A percentile compares a stretch with the other conserved stretches of the same genome.
Evolutionary conservation across 192 early-diverging fungal genomes (phyloP).

Genomic region (Entomortierella lignicola): DNA sequence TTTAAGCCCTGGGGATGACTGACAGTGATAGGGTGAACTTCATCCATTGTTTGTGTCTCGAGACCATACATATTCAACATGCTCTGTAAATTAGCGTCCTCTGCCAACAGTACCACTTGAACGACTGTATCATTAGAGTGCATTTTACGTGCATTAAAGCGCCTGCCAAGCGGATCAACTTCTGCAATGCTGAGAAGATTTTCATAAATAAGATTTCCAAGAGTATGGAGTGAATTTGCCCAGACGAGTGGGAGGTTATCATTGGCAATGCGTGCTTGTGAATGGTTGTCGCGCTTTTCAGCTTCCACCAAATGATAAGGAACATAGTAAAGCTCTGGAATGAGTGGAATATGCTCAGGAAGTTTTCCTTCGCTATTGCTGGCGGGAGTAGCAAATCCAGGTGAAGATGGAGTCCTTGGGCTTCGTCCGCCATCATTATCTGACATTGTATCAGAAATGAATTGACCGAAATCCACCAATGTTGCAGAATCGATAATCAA

Average conservation of each 20-base stretch:
- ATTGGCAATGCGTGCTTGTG: slow-evolving; percentile 79
- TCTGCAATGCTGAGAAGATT: slow-evolving; percentile 80
- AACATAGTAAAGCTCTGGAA: slow-evolving; percentile 87
- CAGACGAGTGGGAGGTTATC: slow-evolving; percentile 91
- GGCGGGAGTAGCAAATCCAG: slow-evolving; percentile 34
- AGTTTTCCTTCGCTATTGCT: slow-evolving; percentile 35
- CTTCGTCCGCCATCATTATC: slow-evolving; percentile 45
- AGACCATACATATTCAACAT: slow-evolving; percentile 78
- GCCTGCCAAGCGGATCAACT: slow-evolving; percentile 85
- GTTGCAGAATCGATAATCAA: slow-evolving; percentile 76
- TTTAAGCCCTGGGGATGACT: slow-evolving; percentile 76
- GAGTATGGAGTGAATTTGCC: slow-evolving; percentile 85
- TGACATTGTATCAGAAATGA: slow-evolving; percentile 39
- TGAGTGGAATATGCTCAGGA: slow-evolving; percentile 61
- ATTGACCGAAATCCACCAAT: slow-evolving; percentile 61
- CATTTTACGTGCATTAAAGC: slow-evolving; percentile 66
- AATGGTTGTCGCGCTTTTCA: slow-evolving; percentile 75
- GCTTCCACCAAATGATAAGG: slow-evolving; percentile 75
- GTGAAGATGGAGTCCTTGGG: slow-evolving; percentile 46
- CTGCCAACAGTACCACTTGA: slow-evolving; percentile 82
- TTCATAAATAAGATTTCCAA: slow-evolving; percentile 82
- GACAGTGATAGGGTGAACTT: slow-evolving; percentile 78
- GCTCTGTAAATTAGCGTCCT: slow-evolving; percentile 77
- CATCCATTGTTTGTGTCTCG: slow-evolving; percentile 81
- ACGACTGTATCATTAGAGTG: slow-evolving; percentile 71